Percentiles rank a stretch among this genome's conserved stretches.
phyloP scores from a whole-genome alignment of 192 early-diverging fungal genomes.

The Podila epigama region DNA sequence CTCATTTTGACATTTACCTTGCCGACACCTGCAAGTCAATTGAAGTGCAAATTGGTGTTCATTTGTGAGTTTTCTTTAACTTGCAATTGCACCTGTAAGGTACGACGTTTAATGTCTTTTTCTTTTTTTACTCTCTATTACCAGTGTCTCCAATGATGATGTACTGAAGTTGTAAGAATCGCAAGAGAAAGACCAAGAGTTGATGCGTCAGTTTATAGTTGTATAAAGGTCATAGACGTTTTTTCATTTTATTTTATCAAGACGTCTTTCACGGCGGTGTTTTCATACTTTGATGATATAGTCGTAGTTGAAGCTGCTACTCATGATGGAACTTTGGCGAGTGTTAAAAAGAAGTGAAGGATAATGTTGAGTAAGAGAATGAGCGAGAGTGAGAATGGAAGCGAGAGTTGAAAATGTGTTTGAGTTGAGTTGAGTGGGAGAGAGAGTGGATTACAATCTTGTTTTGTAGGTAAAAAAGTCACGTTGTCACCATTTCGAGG shows the following conservation, averaged over 20 bases:
- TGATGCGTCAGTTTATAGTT: no score
- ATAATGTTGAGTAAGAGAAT: background rate
- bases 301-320: constrained; percentile 60
- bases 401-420: background rate
- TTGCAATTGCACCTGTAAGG: no score
- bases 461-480: no score
- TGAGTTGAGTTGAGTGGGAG: background rate
- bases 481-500: no score
- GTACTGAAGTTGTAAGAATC: constrained; percentile 58
- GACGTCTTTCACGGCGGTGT: background rate
- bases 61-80: no score
- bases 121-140: constrained; percentile 28
- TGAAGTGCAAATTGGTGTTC: no score
- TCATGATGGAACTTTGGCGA: constrained; percentile 42
- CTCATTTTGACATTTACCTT: constrained; percentile 60
- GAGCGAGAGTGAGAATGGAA: background rate
- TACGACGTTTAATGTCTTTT: background rate
- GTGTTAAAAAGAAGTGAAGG: background rate
- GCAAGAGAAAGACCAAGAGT: background rate
- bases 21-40: constrained; percentile 85
- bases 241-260: no score
- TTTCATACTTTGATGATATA: constrained; percentile 68
- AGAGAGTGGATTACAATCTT: no score
- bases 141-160: constrained; percentile 87
- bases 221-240: no score